Evolutionary conservation across 768 basidiomycete genomes (phyloP), one percentile per base, ranked within the genome.

Genomic region (Bullera alba): DNA sequence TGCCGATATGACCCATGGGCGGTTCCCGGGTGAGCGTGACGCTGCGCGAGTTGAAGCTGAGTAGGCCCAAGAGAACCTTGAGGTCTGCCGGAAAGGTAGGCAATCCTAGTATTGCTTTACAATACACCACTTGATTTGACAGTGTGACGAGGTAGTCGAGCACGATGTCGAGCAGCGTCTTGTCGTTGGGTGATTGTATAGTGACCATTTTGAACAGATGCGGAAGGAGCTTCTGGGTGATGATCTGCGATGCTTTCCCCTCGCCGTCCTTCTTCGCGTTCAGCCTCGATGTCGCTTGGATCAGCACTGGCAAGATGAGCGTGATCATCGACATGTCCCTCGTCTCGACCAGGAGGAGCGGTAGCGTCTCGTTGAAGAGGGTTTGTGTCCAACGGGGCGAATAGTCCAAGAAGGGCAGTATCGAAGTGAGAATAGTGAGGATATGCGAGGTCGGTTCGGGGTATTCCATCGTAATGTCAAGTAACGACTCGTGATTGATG

Each of bases 81-180:
- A 69, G 54, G 43, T 65, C 56, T 2, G 53, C 51, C 14, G 58
- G 51, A 41, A 63, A 49, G 26, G 28, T 44, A 4, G 48, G 50
- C 4, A 34, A 32, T 4, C 57, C 42, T 2, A 77, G 75, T 36
- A 89, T 71, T 15, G 39, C 16, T 48, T 87, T 75, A 39, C 78
- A 81, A 5, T 82, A 81, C 15, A 87, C 78, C 1, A 90, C 68
- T 54, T 79, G 81, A 41, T 88, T 74, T 7, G 84, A 81, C 34
- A 88, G 78, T 50, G 79, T 79, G 58, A 78, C 77, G 46, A 93
- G 74, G 0, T 84, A 77, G 35, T 80, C 79, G 50, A 85, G 76
- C 19, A 88, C 76, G 7, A 91, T 73, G 12, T 81, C 78, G 46
- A 83, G 75, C 2, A 85, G 84, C 36, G 81, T 80, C 14, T 79